Evolutionary conservation across 345 rosid species (phyloP).

Genomic region (Eucalyptus sp.): DNA sequence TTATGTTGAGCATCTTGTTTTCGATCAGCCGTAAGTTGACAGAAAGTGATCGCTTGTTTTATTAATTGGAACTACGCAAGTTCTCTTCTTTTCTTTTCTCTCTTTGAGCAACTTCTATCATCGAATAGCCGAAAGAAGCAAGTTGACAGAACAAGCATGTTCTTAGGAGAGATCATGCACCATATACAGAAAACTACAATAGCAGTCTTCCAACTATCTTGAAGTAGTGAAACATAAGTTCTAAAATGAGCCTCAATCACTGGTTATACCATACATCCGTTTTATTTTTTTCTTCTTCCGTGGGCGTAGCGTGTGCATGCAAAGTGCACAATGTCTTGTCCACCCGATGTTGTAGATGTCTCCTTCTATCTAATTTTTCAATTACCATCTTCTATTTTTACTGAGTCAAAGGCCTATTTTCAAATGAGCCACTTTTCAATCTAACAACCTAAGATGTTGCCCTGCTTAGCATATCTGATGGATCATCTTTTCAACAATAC

Average conservation of each 20-base stretch:
- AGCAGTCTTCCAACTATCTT: background rate
- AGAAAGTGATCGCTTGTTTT: background rate
- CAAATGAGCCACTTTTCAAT: background rate
- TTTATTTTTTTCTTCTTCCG: background rate
- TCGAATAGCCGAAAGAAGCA: background rate
- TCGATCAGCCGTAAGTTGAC: background rate
- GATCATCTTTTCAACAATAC: background rate
- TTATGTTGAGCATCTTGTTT: background rate
- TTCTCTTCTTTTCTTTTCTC: background rate
- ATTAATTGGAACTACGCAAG: background rate
- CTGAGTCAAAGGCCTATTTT: background rate
- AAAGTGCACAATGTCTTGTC: background rate
- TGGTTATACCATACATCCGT: background rate
- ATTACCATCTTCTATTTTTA: background rate
- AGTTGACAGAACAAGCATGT: background rate
- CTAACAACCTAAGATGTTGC: background rate
- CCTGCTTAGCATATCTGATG: background rate
- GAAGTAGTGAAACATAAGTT: background rate
- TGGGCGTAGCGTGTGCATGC: background rate
- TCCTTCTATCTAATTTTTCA: background rate
- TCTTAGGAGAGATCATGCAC: background rate
- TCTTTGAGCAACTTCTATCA: background rate
- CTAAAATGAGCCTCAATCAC: background rate
- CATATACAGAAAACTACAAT: background rate
- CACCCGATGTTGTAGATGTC: background rate